Evolutionary conservation across 176 grass and related monocot species (phyloP).

Genomic region (Ananas comosus): DNA sequence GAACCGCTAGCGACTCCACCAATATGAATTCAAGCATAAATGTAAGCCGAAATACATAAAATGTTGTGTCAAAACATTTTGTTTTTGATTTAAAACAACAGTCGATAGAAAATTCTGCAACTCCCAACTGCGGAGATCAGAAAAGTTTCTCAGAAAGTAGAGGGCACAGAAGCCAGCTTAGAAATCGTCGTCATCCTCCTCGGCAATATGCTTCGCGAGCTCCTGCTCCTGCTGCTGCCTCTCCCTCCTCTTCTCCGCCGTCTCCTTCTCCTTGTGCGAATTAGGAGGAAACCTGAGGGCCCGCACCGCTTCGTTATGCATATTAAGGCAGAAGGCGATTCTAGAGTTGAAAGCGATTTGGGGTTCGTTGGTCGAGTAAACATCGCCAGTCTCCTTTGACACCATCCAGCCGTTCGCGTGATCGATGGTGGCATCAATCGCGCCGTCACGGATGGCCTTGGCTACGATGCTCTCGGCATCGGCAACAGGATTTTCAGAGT

Average conservation of each 20-base stretch:
- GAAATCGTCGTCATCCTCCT: conserved; percentile 86
- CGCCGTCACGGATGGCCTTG: conserved; percentile 73
- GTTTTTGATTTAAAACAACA: conserved; percentile 16
- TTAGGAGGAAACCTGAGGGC: conserved; percentile 72
- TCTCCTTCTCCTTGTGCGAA: conserved; percentile 81
- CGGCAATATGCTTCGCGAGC: conserved; percentile 69
- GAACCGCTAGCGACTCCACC: no score
- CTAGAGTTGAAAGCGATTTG: conserved; percentile 65
- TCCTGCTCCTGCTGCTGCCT: conserved; percentile 86
- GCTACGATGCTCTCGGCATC: conserved; percentile 80
- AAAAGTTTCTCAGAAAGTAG: conserved; percentile 1
- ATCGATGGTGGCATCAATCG: conserved; percentile 77
- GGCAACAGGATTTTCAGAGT: conserved; percentile 47
- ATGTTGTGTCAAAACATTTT: no score
- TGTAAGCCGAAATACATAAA: no score
- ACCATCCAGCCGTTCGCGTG: conserved; percentile 76
- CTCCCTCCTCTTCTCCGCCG: conserved; percentile 70
- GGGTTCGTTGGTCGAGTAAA: conserved; percentile 86
- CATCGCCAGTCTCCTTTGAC: conserved; percentile 68
- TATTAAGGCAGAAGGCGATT: conserved; percentile 86
- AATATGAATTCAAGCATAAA: no score
- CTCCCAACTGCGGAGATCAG: conserved; percentile 16
- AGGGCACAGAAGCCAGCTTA: conserved; percentile 8
- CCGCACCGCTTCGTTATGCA: conserved; percentile 76
- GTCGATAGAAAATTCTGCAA: conserved; percentile 5